Evolutionary conservation across 257 asterid species (phyloP), one percentile per base, ranked within the genome.

Genomic region (Nicotiana otophora): DNA sequence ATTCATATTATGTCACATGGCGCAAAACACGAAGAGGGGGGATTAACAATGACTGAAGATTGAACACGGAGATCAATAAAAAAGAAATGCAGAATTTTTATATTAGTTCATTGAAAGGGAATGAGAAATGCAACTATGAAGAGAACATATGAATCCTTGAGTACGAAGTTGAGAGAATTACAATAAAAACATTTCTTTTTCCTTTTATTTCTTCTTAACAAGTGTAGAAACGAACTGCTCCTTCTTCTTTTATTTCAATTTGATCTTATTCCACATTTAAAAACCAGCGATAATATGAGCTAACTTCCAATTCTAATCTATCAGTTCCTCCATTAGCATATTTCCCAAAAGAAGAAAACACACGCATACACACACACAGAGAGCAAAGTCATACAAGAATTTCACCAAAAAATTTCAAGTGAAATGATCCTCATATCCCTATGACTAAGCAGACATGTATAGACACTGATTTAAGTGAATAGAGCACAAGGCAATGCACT

Each of bases 271-370:
- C 76, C 53, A 67, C 54, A 4, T 68, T 8, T 34, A 19, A 34
- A 28, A 68, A 19, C 77, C 54, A 68, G 54, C 54, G 11, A 67
- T 34, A 33, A 17, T 39, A 39, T 36, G 3, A 69, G 78, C 33
- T 39, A 69, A 3, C 19, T n/a, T 69, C 58, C 57, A 10, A 4
- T 39, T 69, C 33, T 69, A 69, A 39, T n/a, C 53, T n/a, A 10
- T 39, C 57, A 69, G 33, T 69, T 69, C 19, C 78, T 39, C 57
- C 33, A 69, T 39, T n/a, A 39, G 58, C 78, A 39, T 69, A 69
- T n/a, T 39, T 19, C 33, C 31, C 17, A 17, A 34, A 68, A 68
- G 53, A 33, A 68, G 83, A 76, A 82, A 76, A 34, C 31, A 87
- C 77, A 68, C 53, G 9, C 1, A 48, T 0, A 48, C 3, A 48